Evolutionary conservation across 331 rosid genomes (phyloP), one percentile per base, ranked within the genome.

Genomic region (Spiraea crenata): DNA sequence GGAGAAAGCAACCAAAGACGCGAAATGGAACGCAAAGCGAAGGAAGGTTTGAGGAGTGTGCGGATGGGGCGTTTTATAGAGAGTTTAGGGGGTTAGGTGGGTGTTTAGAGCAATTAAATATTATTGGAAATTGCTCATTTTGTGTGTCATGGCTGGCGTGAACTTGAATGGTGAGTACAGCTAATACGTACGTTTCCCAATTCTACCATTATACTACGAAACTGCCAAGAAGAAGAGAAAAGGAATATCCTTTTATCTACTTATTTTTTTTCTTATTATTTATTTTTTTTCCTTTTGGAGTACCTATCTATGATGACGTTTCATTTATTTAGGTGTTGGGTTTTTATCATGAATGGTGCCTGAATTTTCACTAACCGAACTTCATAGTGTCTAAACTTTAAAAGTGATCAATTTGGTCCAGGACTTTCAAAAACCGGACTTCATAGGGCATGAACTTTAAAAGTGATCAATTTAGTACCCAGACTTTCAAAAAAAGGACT

Each of bases 51-150:
- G 2, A 0, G 0, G 0, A 0, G 0, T 0, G 0, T 0, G 6
- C 0, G 17, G 58, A 42, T 45, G 35, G 19, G 68, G 55, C 71
- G 0, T 11, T 88, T 84, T 81, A 83, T 82, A 82, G 89, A 77
- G 17, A 56, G 25, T 16, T 6, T 73, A 20, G 45, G 38, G 70
- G 54, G 31, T 59, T 8, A 5, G 15, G 41, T 20, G 19, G 39
- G 46, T 58, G 3, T 40, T 10, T 9, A 40, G 20, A 40, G 40
- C n/a, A 0, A 40, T 61, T 15, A 60, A 61, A 61, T 16, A 17
- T 7, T 4, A 6, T 1, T n/a, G 14, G 13, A 1, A 9, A 19
- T 35, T 38, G 55, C 46, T 17, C 6, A 17, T 9, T 44, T 39
- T 11, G 49, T n/a, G 7, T 17, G 66, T 61, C 66, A 61, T 61